Percentiles rank a stretch among this genome's conserved stretches.
These are phyloP conservation scores for Inosperma sp. DNA, from an alignment of 768 basidiomycete genomes.

Conservation along the genomic window DNA sequence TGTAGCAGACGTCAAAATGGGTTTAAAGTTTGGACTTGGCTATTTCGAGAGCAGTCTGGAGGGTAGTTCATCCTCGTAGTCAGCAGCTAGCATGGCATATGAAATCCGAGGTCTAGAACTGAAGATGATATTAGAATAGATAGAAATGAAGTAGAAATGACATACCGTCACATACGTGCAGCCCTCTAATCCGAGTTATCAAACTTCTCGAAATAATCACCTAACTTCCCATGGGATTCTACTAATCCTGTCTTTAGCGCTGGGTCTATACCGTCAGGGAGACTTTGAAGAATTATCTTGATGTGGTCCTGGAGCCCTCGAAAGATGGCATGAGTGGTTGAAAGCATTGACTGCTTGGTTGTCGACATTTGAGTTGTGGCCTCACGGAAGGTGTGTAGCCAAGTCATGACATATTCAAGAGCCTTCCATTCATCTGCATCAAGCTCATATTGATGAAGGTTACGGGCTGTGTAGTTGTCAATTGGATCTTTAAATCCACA, in stretches of 20 bases:
- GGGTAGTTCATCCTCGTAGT: conserved; percentile 21
- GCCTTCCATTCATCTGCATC: conserved; percentile 25
- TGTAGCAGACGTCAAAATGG: conserved; percentile 14
- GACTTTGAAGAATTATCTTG: conserved; percentile 9
- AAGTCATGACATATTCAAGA: conserved; percentile 19
- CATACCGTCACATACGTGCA: conserved; percentile 19
- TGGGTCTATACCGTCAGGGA: conserved; percentile 20
- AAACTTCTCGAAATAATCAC: conserved; percentile 30
- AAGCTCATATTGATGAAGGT: conserved; percentile 19
- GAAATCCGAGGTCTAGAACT: conserved; percentile 36
- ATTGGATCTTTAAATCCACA: conserved; percentile 17
- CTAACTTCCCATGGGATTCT: conserved; percentile 28
- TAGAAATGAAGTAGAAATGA: not conserved
- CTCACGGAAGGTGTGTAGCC: conserved; percentile 26
- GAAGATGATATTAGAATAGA: conserved; percentile 1
- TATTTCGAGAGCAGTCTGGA: conserved; percentile 15
- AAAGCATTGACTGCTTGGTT: conserved; percentile 28
- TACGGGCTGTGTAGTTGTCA: conserved; percentile 15
- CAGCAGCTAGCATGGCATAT: conserved; percentile 17
- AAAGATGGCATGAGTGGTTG: conserved; percentile 27
- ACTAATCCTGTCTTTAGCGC: conserved; percentile 40
- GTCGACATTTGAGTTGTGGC: conserved; percentile 33
- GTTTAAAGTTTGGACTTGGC: conserved; percentile 10
- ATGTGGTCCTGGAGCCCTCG: conserved; percentile 26
- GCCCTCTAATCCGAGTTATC: conserved; percentile 32